Base-by-base conservation (phyloP, 2,329 filamentous ascomycete species). In the Fusarium transvaalense region DNA sequence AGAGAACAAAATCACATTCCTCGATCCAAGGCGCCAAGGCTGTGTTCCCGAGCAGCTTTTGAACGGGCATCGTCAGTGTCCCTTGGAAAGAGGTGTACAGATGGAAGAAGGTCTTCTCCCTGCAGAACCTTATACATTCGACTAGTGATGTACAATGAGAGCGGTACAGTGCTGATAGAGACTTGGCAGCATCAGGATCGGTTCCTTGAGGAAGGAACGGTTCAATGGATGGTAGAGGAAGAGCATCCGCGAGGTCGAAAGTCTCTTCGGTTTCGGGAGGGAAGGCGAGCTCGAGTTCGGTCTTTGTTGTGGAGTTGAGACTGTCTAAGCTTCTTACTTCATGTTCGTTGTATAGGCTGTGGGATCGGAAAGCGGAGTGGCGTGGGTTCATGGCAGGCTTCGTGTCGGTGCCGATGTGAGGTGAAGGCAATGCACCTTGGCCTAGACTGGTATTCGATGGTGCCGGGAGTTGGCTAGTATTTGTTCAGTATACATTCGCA, bases 111-210 rank as follows among this genome's bases (percentile, higher is more conserved):
- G 94, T 95, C 81, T 97, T 97, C 79, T 97, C 93, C 76, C 96
- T 97, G 84, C 95, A 97, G 78, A 93, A 98, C 31, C 96, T 92
- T 65, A 99, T 94, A 73, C 93, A 95, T 79, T 99, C 96, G 32
- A 99, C 92, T 7, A 99, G 86, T 1, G 94, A 97, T 15, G 96
- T 97, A 78, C 94, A 97, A 77, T 98, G 95, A 4, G 95, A 96
- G 50, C 94, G 89, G 77, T 99, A 99, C 25, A 98, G 85, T 6
- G 95, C 94, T 37, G 89, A 89, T 23, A 99, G 83, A 6, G 94
- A 94, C 74, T 92, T 92, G 27, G 94, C 94, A 10, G 94, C 91
- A 75, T 98, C 95, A 1, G 87, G 84, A 77, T 99, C 96, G 9
- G 94, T 97, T 57, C 92, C 91, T 4, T 82, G 81, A 2, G 95